Percentiles rank a stretch among this genome's conserved stretches.
Conservation (phyloP, 108 stramenopile genomes). For the Cafeteria roenbergensis region DNA sequence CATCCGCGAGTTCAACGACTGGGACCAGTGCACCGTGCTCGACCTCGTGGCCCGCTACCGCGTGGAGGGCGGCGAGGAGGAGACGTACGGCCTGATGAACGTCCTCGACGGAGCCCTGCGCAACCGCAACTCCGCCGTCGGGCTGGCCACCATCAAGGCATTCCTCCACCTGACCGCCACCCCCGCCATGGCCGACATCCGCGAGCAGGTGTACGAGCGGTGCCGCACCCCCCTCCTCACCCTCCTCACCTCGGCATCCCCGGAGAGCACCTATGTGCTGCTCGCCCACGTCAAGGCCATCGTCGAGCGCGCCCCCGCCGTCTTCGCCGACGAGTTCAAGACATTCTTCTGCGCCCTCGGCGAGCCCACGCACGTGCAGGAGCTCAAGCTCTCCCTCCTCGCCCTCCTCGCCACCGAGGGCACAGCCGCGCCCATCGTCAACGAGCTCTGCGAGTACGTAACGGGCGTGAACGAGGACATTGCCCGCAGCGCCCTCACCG, state of each 20-base stretch:
- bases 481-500: conserved; percentile 65
- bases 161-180: conserved; percentile 62
- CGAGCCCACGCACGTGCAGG: conserved; percentile 85
- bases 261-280: conserved; percentile 70
- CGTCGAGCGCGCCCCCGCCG: conserved; percentile 71
- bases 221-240: conserved; percentile 89
- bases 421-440: conserved; percentile 77
- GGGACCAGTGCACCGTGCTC: conserved; percentile 77
- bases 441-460: conserved; percentile 83
- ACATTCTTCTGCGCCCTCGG: conserved; percentile 86
- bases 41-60: conserved; percentile 80
- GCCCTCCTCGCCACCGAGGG: conserved; percentile 70
- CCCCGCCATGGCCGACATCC: conserved; percentile 61
- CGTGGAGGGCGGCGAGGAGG: conserved; percentile 65
- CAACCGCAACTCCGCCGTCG: conserved; percentile 75
- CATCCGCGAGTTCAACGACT: conserved; percentile 90
- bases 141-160: conserved; percentile 78
- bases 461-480: conserved; percentile 61
- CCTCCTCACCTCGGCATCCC: conserved; percentile 60
- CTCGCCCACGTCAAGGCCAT: conserved; percentile 81
- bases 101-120: conserved; percentile 87
- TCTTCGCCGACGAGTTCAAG: conserved; percentile 90
- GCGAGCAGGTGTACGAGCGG: conserved; percentile 68
- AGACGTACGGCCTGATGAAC: conserved; percentile 93
- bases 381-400: conserved; percentile 74